Evolutionary conservation across 2,329 filamentous ascomycete genomes (phyloP).

Genomic region (Ceratocystis diversiconidia): DNA sequence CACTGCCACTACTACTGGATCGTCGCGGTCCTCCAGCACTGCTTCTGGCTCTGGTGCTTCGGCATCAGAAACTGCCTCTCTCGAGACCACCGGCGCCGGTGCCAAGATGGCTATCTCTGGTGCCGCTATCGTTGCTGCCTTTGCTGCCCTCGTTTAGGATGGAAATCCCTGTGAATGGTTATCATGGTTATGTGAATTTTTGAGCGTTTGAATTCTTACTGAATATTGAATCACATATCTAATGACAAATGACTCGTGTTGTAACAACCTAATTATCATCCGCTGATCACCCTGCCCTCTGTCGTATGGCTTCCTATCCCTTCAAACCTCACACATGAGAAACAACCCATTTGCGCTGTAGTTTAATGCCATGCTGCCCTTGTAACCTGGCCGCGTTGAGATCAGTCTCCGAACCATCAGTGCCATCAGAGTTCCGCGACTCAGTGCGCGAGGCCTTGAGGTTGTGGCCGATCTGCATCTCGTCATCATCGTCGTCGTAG

Average conservation of each 20-base stretch:
- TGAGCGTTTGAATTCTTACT: neutral
- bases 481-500: constrained; percentile 16
- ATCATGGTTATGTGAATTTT: neutral
- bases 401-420: constrained; percentile 14
- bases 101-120: constrained; percentile 26
- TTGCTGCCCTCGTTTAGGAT: constrained; percentile 28
- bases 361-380: constrained; percentile 13
- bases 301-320: neutral
- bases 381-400: constrained; percentile 7
- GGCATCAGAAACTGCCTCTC: constrained; percentile 21
- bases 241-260: neutral
- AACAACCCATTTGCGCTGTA: constrained; percentile 18
- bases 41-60: constrained; percentile 19
- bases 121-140: constrained; percentile 27
- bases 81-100: constrained; percentile 24
- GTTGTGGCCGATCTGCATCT: constrained; percentile 17
- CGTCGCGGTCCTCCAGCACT: constrained; percentile 19
- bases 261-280: too few species aligned
- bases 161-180: neutral
- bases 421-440: constrained; percentile 14
- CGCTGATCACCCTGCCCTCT: neutral
- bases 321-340: constrained; percentile 11
- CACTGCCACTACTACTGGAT: constrained; percentile 20
- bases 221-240: neutral
- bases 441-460: constrained; percentile 13